These are phyloP conservation scores for Eleusine indica DNA, from an alignment of 176 grass and related monocot genomes.

Conservation along the genomic window DNA sequence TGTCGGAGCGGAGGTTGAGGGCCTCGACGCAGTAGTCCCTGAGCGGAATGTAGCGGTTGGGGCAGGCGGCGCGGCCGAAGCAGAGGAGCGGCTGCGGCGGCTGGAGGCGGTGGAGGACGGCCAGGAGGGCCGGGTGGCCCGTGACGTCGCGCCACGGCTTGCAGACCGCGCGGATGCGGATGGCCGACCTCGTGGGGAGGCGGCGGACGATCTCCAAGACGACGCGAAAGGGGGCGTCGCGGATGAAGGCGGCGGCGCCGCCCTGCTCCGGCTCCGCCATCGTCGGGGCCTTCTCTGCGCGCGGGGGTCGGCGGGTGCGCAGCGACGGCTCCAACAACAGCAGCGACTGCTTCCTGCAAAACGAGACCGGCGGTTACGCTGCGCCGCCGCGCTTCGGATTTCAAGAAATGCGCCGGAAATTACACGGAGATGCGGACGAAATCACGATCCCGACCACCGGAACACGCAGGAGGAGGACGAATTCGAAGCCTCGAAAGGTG, in stretches of 20 bases:
- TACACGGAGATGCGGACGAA: neutral
- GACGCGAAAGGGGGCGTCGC: neutral
- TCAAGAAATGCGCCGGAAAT: neutral
- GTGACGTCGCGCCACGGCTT: neutral
- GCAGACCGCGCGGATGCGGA: slow-evolving; percentile 20
- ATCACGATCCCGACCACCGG: neutral
- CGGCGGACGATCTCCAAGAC: neutral
- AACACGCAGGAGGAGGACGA: neutral
- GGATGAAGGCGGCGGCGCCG: neutral
- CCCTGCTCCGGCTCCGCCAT: slow-evolving; percentile 13
- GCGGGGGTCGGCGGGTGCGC: neutral
- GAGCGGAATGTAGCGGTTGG: neutral
- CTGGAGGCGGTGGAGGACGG: neutral
- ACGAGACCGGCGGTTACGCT: neutral
- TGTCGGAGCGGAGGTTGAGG: neutral
- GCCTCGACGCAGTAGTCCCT: slow-evolving; percentile 40
- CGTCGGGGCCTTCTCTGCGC: neutral
- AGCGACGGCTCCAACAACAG: too few relatives aligned
- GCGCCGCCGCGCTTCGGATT: neutral
- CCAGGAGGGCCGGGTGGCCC: neutral
- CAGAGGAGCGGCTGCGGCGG: slow-evolving; percentile 21
- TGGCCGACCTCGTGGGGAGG: neutral
- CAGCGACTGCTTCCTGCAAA: neutral
- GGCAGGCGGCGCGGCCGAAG: neutral
- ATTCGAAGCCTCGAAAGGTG: neutral